A percentile compares a stretch with the other conserved stretches of the same genome.
phyloP scores from a whole-genome alignment of 108 stramenopile species.

The Chaetoceros muelleri region DNA sequence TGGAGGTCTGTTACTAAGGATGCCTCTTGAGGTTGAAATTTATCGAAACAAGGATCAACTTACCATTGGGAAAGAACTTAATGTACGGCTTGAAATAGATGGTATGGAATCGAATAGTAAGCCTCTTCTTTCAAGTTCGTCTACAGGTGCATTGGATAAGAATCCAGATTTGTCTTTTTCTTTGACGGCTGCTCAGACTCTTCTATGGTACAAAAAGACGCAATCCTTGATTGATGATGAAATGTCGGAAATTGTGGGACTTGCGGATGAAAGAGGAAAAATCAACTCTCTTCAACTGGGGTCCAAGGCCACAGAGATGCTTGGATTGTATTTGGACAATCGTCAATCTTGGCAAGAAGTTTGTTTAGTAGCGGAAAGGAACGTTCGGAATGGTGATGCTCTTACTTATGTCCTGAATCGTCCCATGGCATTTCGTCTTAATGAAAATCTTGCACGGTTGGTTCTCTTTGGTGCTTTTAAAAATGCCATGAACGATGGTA shows the following conservation, averaged over 20 bases:
- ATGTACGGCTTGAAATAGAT: constrained; percentile 17
- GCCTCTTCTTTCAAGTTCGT: background rate
- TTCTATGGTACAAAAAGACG: constrained; percentile 45
- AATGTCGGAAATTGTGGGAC: constrained; percentile 25
- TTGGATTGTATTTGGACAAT: constrained; percentile 53
- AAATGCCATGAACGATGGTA: constrained; percentile 5
- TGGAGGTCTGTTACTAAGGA: constrained; percentile 63
- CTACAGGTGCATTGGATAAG: constrained; percentile 5
- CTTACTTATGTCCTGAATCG: constrained; percentile 61
- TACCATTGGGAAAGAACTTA: constrained; percentile 35
- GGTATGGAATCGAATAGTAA: constrained; percentile 7
- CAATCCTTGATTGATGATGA: constrained; percentile 35
- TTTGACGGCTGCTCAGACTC: constrained; percentile 17
- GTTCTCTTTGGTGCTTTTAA: constrained; percentile 45
- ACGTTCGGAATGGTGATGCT: constrained; percentile 16
- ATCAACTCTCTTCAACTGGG: constrained; percentile 36
- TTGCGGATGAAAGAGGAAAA: constrained; percentile 34
- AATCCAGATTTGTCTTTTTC: constrained; percentile 15
- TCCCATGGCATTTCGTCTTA: constrained; percentile 69
- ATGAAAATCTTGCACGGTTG: constrained; percentile 44
- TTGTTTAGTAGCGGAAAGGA: constrained; percentile 45
- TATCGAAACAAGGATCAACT: constrained; percentile 38
- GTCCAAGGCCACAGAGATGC: constrained; percentile 37
- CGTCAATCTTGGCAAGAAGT: constrained; percentile 79
- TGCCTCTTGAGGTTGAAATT: constrained; percentile 75